Evolutionary conservation across 495 filamentous ascomycete genomes (phyloP).

Genomic region (Penicillium dipodomyicola): DNA sequence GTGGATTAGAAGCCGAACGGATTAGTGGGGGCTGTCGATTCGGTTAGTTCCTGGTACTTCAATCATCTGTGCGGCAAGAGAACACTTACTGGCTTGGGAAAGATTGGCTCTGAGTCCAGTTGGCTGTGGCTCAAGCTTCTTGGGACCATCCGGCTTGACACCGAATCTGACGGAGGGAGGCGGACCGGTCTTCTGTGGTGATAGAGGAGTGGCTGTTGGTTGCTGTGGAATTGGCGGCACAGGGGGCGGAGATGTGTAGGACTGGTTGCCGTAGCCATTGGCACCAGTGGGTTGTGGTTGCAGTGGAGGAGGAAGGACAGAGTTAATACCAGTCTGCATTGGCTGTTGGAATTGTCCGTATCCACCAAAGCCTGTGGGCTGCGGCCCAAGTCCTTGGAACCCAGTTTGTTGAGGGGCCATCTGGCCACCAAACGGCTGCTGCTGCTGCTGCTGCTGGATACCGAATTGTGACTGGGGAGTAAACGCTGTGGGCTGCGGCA

Average conservation of each 20-base stretch:
- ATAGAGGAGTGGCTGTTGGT: constrained; percentile 56
- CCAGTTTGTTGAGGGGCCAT: constrained; percentile 29
- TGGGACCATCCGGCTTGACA: constrained; percentile 59
- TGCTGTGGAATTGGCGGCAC: constrained; percentile 49
- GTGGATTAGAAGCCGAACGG: constrained; percentile 78
- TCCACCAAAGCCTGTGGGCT: constrained; percentile 63
- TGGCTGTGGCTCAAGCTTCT: constrained; percentile 81
- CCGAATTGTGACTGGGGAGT: constrained; percentile 50
- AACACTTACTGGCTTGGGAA: constrained; percentile 85
- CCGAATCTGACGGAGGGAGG: constrained; percentile 88
- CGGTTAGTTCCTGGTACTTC: constrained; percentile 20
- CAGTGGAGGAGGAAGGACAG: constrained; percentile 42
- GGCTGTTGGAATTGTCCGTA: constrained; percentile 48
- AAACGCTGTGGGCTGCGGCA: constrained; percentile 54
- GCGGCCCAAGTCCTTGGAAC: constrained; percentile 60
- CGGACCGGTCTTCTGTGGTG: constrained; percentile 92
- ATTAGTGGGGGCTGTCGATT: constrained; percentile 72
- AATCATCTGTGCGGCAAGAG: not conserved
- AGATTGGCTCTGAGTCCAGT: constrained; percentile 90
- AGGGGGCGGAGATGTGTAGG: constrained; percentile 41
- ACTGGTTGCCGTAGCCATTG: constrained; percentile 53
- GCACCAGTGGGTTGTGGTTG: constrained; percentile 55
- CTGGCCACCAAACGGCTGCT: constrained; percentile 14
- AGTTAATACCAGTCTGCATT: constrained; percentile 50
- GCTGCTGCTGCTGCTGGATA: constrained; percentile 52